These are phyloP conservation scores for Yarrowia sp. DNA, from an alignment of 805 yeast genomes.

Conservation along the genomic window DNA sequence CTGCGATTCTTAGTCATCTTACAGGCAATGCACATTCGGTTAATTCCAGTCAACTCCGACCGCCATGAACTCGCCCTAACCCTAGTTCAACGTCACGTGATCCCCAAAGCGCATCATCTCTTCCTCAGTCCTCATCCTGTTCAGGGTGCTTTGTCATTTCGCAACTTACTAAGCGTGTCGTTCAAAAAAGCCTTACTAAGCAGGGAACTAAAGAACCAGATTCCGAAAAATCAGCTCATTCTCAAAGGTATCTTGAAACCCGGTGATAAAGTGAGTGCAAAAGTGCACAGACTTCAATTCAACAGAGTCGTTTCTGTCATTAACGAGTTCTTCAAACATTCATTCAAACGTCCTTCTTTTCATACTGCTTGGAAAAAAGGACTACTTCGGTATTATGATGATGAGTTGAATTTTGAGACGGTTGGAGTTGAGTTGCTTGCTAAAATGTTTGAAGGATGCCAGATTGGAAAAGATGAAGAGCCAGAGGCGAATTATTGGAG, in stretches of 20 bases:
- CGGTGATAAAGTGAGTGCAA: constrained; percentile 5
- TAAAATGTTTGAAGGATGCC: constrained; percentile 22
- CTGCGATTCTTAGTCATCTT: not conserved
- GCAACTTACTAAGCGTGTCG: not conserved
- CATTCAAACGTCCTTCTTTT: constrained; percentile 10
- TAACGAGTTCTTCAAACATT: constrained; percentile 16
- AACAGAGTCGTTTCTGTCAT: constrained; percentile 16
- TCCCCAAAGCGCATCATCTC: constrained; percentile 1
- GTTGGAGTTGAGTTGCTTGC: constrained; percentile 19
- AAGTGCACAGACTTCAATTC: constrained; percentile 1
- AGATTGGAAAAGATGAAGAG: constrained; percentile 19
- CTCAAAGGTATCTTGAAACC: not conserved
- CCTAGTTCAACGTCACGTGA: constrained; percentile 1
- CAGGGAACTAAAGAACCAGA: constrained; percentile 8
- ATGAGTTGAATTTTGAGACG: not conserved
- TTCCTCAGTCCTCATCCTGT: constrained; percentile 15
- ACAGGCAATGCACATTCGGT: not conserved
- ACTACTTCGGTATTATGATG: constrained; percentile 11
- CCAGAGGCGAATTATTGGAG: constrained; percentile 18
- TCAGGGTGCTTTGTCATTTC: not conserved
- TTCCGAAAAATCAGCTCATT: not conserved
- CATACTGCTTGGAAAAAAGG: constrained; percentile 22
- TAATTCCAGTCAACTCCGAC: not conserved
- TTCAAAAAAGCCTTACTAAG: constrained; percentile 5
- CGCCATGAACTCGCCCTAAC: not conserved